A percentile compares a stretch with the other conserved stretches of the same genome.
phyloP scores from a whole-genome alignment of 306 rosid species.

The Dryas alaskensis region DNA sequence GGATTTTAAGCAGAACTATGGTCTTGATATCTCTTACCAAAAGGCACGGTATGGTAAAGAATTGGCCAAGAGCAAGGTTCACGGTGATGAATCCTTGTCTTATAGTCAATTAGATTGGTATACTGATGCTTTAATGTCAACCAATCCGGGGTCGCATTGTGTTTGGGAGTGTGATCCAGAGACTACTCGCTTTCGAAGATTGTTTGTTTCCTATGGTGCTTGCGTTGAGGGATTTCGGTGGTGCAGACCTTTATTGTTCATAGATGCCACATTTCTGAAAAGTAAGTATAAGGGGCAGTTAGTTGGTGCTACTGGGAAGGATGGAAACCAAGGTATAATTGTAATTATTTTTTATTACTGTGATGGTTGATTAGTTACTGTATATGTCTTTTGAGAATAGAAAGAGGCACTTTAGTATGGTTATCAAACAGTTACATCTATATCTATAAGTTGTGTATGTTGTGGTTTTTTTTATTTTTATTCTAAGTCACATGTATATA shows the following conservation, averaged over 20 bases:
- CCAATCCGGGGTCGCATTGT: conserved; percentile 6
- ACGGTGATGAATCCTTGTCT: neutral
- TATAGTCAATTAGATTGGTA: neutral
- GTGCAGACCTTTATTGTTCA: neutral
- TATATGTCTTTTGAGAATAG: neutral
- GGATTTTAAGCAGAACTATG: neutral
- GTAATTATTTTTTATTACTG: neutral
- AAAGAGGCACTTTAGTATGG: too few species aligned
- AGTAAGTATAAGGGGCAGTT: neutral
- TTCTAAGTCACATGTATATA: neutral
- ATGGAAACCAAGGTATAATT: neutral
- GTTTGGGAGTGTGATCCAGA: conserved; percentile 1
- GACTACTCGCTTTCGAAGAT: neutral
- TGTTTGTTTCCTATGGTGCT: neutral
- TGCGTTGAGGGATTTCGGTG: neutral
- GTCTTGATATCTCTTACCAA: neutral
- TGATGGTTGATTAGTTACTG: neutral
- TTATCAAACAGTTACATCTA: too few species aligned
- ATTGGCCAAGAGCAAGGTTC: neutral
- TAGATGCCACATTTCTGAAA: neutral
- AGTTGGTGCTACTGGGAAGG: neutral
- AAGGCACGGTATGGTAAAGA: neutral
- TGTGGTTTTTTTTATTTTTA: neutral
- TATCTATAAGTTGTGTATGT: neutral
- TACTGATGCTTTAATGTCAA: neutral